Base-by-base conservation (phyloP, 495 filamentous ascomycete genomes). In the Immersiella caudata region DNA sequence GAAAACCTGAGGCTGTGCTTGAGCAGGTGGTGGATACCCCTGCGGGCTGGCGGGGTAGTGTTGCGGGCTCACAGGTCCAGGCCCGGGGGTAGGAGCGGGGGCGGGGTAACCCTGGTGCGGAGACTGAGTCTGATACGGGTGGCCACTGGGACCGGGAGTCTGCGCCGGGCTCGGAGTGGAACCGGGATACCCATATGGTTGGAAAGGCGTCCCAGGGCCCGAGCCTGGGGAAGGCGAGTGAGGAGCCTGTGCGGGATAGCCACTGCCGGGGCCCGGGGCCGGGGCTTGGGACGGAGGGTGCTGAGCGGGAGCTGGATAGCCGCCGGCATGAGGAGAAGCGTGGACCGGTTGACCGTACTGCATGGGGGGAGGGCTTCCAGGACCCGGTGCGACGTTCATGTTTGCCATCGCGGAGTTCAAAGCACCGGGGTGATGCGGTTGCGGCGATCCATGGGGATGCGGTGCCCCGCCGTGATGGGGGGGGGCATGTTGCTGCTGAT, bases 401-500 rank as follows among this genome's bases (percentile, higher is more conserved):
- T n/a, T 21, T 11, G 59, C 21, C 66, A 67, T 59, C 12, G 60
- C 52, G 24, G 66, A 20, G 0, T 27, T 18, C 7, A 62, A 25
- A 16, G 33, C 11, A 14, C 7, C 60, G 0, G 36, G 59, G 7
- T 58, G 35, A 46, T 64, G 66, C 2, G 54, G 6, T 16, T 51
- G 26, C 40, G 62, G 54, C 12, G 52, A 6, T 56, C 52, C 52
- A 26, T 55, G 52, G 25, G 52, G 75, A 27, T 74, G 72, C 18
- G 40, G 26, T 55, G 62, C 52, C 11, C 26, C n/a, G 52, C 52
- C n/a, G 20, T 55, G 52, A 22, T 6, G 11, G 2, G 52, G 73
- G 24, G 73, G 73, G 12, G 70, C 71, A 22, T 72, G 71, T 60
- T 75, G 74, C 24, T 70, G 73, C 33, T 72, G 68, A 66, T 72